These are phyloP conservation scores for Physcia stellaris DNA, from an alignment of 495 filamentous ascomycete species.

Conservation along the genomic window DNA sequence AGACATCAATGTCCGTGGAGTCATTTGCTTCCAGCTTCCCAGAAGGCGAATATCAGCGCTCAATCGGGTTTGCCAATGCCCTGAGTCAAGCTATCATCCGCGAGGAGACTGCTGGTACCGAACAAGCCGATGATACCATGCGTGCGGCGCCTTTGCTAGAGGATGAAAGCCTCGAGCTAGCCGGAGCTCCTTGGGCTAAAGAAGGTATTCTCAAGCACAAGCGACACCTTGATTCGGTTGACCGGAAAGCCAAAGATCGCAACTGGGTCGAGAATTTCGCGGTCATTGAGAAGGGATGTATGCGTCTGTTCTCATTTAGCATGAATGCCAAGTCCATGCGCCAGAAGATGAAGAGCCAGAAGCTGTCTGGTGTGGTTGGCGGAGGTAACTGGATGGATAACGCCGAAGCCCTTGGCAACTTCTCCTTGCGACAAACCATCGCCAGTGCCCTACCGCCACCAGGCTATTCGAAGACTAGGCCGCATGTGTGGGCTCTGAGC, in stretches of 20 bases:
- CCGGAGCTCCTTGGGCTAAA: conserved; percentile 92
- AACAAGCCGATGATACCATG: conserved; percentile 24
- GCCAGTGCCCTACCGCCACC: conserved; percentile 80
- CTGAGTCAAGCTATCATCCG: conserved; percentile 93
- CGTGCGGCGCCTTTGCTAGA: conserved; percentile 62
- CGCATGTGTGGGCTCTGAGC: conserved; percentile 91
- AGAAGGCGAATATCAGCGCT: conserved; percentile 79
- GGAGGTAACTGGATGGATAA: conserved; percentile 97
- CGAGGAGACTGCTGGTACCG: conserved; percentile 55
- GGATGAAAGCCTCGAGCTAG: conserved; percentile 79
- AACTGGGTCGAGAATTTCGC: conserved; percentile 94
- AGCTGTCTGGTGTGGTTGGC: conserved; percentile 52
- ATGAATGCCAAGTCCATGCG: conserved; percentile 59
- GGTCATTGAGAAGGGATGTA: conserved; percentile 92
- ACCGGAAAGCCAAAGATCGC: conserved; percentile 83
- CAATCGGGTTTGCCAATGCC: conserved; percentile 95
- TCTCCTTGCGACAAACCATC: conserved; percentile 82
- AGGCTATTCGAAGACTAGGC: conserved; percentile 80
- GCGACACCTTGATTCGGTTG: conserved; percentile 78
- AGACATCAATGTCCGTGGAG: conserved; percentile 82
- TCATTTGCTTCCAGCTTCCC: conserved; percentile 70
- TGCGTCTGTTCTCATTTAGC: conserved; percentile 87
- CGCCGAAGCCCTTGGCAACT: conserved; percentile 73
- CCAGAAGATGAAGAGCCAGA: conserved; percentile 46
- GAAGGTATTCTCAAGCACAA: conserved; percentile 94